A percentile compares a stretch with the other conserved stretches of the same genome.
These are phyloP conservation scores for Saururus chinensis DNA, from an alignment of 164 flowering plant genomes.

Conservation along the genomic window DNA sequence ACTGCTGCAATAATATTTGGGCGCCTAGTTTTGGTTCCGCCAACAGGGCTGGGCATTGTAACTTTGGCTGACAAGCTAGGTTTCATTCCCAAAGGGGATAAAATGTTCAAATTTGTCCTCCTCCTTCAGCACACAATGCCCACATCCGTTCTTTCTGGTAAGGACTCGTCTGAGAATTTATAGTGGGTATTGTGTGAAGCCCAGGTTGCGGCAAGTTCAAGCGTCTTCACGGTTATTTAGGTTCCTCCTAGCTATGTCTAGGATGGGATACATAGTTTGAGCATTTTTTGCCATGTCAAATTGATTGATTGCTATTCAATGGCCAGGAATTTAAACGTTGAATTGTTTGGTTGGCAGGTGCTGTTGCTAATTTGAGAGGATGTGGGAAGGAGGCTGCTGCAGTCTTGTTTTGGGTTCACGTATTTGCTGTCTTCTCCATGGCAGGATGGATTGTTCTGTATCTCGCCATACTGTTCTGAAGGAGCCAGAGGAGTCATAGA, in stretches of 20 bases:
- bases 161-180: not conserved
- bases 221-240: no score
- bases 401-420: slow-evolving; percentile 92
- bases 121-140: slow-evolving; percentile 98
- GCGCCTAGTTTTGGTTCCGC: slow-evolving; percentile 82
- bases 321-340: no score
- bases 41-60: slow-evolving; percentile 82
- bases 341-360: slow-evolving; percentile 47
- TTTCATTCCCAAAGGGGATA: slow-evolving; percentile 78
- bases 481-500: no score
- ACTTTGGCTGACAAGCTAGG: slow-evolving; percentile 85
- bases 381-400: slow-evolving; percentile 95
- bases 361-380: slow-evolving; percentile 86
- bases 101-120: slow-evolving; percentile 84
- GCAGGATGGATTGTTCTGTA: slow-evolving; percentile 86
- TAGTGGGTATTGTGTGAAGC: no score
- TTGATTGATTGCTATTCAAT: no score
- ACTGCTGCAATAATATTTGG: slow-evolving; percentile 81
- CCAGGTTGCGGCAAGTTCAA: no score
- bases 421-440: slow-evolving; percentile 88
- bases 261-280: no score
- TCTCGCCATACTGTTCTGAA: slow-evolving; percentile 54
- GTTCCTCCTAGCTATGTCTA: no score
- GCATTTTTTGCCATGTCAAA: no score
- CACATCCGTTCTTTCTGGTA: slow-evolving; percentile 93